Evolutionary conservation across 805 yeast genomes (phyloP).

Genomic region (Soucietia sequanensis): DNA sequence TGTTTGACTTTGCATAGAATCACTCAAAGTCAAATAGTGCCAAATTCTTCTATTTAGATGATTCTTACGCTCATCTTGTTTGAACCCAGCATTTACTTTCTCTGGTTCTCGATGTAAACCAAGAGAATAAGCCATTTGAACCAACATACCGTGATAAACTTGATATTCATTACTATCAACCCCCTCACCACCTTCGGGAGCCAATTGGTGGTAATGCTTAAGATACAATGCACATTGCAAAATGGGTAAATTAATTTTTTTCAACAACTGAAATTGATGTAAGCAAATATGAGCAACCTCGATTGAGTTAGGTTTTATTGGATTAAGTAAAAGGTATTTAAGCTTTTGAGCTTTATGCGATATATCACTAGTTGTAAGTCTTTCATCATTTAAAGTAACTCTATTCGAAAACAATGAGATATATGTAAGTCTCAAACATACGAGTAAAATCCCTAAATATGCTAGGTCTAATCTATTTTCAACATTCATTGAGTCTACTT

Average conservation of each 20-base stretch:
- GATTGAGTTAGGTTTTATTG: slow-evolving; percentile 38
- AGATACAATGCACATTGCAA: slow-evolving; percentile 61
- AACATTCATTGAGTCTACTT: slow-evolving; percentile 17
- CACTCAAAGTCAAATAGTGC: slow-evolving; percentile 37
- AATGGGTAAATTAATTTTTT: slow-evolving; percentile 46
- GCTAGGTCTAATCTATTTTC: slow-evolving; percentile 33
- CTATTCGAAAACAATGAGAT: slow-evolving; percentile 27
- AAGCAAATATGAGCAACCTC: slow-evolving; percentile 49
- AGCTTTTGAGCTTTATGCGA: slow-evolving; percentile 15
- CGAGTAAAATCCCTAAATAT: slow-evolving; percentile 28
- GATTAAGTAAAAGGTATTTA: slow-evolving; percentile 35
- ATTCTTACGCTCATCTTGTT: slow-evolving; percentile 29
- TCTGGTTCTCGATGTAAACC: slow-evolving; percentile 50
- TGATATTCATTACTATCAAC: slow-evolving; percentile 31
- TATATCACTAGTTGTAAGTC: slow-evolving; percentile 13
- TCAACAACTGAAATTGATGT: slow-evolving; percentile 45
- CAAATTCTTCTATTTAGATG: slow-evolving; percentile 59
- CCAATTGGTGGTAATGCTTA: slow-evolving; percentile 50
- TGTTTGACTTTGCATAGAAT: slow-evolving; percentile 40
- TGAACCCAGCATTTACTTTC: slow-evolving; percentile 28
- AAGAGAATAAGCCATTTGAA: slow-evolving; percentile 45
- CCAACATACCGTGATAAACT: slow-evolving; percentile 25
- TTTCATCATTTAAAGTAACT: slow-evolving; percentile 16
- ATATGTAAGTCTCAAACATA: slow-evolving; percentile 34
- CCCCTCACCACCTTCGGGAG: slow-evolving; percentile 55